Evolutionary conservation across 106 monocot species (phyloP).

Genomic region (Apostasia shenzhenica): DNA sequence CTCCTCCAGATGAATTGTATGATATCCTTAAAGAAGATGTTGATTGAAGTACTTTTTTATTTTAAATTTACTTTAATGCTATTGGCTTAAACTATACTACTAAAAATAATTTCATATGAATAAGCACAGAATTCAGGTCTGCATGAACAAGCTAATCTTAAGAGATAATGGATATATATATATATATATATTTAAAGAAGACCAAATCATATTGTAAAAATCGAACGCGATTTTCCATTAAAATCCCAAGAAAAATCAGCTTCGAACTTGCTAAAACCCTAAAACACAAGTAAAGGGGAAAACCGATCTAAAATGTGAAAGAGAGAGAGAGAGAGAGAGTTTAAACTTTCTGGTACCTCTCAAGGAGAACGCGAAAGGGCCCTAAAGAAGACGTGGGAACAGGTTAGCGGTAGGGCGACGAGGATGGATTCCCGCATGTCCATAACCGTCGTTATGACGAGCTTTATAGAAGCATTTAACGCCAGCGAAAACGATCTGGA

Average conservation of each 20-base stretch:
- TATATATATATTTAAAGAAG: neutral
- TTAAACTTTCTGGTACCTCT: constrained; percentile 7
- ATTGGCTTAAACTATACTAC: too few relatives aligned
- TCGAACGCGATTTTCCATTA: neutral
- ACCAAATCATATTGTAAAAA: too few relatives aligned
- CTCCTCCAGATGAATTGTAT: too few relatives aligned
- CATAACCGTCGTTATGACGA: constrained; percentile 55
- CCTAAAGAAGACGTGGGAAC: constrained; percentile 17
- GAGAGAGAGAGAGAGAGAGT: neutral
- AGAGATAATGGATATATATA: too few relatives aligned
- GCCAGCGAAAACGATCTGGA: constrained; percentile 24
- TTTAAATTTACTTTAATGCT: too few relatives aligned
- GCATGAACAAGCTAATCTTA: too few relatives aligned
- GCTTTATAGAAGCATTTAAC: constrained; percentile 47
- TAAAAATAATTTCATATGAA: too few relatives aligned
- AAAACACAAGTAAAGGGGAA: neutral
- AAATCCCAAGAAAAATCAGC: neutral
- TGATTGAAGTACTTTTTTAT: too few relatives aligned
- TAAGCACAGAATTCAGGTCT: too few relatives aligned
- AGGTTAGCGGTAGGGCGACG: constrained; percentile 40
- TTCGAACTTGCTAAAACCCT: neutral
- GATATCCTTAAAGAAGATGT: too few relatives aligned
- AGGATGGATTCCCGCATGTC: constrained; percentile 32
- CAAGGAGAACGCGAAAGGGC: constrained; percentile 35
- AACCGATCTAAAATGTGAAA: too few relatives aligned